phyloP scores from a whole-genome alignment of 1,284 basidiomycete genomes.

The Naganishia sp. region DNA sequence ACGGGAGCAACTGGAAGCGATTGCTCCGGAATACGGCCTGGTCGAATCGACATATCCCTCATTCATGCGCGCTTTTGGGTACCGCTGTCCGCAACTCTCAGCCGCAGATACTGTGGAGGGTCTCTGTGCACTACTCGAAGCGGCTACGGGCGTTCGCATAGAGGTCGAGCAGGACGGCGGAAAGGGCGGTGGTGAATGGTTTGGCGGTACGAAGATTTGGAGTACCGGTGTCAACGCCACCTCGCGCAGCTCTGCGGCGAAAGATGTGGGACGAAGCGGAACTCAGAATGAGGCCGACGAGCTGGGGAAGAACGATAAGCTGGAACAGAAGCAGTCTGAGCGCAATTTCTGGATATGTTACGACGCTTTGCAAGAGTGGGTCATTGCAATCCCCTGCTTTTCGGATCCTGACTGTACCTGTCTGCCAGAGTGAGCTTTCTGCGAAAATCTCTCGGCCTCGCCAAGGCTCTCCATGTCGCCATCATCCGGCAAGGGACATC shows the following conservation, averaged over 20 bases:
- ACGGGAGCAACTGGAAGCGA: constrained; percentile 76
- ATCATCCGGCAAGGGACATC: constrained; percentile 92
- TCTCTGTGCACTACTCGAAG: constrained; percentile 81
- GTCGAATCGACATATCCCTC: constrained; percentile 90
- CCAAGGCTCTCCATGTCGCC: constrained; percentile 88
- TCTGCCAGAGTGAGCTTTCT: constrained; percentile 66
- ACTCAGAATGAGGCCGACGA: constrained; percentile 33
- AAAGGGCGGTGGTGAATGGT: constrained; percentile 85
- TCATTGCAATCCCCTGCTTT: constrained; percentile 35
- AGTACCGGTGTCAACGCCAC: constrained; percentile 54
- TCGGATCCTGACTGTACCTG: constrained; percentile 44
- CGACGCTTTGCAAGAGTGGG: constrained; percentile 85
- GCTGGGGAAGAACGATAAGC: constrained; percentile 39
- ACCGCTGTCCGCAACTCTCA: constrained; percentile 78
- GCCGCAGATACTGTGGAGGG: constrained; percentile 94
- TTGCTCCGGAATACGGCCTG: constrained; percentile 96
- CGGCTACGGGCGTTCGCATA: constrained; percentile 82
- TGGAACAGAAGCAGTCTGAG: constrained; percentile 73
- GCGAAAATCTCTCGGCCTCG: constrained; percentile 73
- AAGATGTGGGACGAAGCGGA: constrained; percentile 25
- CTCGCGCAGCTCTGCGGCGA: constrained; percentile 16
- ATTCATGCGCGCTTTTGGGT: constrained; percentile 88
- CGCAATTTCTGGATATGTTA: constrained; percentile 92
- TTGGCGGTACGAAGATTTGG: constrained; percentile 74
- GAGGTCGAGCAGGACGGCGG: constrained; percentile 84